A percentile compares a stretch with the other conserved stretches of the same genome.
Conservation (phyloP, 345 rosid species). For the Citrus inodora region DNA sequence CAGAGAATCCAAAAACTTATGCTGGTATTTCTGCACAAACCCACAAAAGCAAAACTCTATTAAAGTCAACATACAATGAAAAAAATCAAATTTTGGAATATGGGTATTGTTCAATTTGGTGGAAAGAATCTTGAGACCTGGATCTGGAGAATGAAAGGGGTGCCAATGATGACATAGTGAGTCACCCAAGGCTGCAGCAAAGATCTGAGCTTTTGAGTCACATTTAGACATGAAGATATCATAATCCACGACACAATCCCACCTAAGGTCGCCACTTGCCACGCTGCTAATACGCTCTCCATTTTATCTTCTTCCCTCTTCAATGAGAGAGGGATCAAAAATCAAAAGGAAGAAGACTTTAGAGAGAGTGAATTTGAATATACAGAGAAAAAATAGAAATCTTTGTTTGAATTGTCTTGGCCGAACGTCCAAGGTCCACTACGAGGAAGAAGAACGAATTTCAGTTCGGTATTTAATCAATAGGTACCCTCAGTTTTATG, state of each 20-base stretch:
- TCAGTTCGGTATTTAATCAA: too few relatives aligned
- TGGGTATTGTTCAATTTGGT: conserved; percentile 7
- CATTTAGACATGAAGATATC: conserved; percentile 50
- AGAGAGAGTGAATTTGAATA: too few relatives aligned
- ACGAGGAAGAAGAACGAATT: too few relatives aligned
- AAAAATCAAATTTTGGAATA: conserved; percentile 4
- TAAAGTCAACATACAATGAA: background rate
- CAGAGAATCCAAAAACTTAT: conserved; percentile 62
- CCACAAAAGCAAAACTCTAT: conserved; percentile 2
- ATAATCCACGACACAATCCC: conserved; percentile 73
- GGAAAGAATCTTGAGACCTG: conserved; percentile 45
- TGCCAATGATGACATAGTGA: conserved; percentile 52
- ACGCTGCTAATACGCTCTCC: conserved; percentile 59
- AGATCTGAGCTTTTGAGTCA: conserved; percentile 75
- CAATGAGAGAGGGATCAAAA: conserved; percentile 15
- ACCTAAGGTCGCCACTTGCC: conserved; percentile 69
- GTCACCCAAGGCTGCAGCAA: conserved; percentile 62
- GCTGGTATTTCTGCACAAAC: conserved; percentile 54
- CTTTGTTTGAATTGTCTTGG: too few relatives aligned
- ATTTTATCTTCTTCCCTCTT: conserved; percentile 28
- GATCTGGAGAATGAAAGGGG: conserved; percentile 64
- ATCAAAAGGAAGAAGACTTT: too few relatives aligned
- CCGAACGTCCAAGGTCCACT: too few relatives aligned
- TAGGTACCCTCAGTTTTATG: too few relatives aligned
- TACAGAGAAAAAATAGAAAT: too few relatives aligned